Conservation (phyloP, 805 yeast species). For the Teunomyces lycoperdinae region DNA sequence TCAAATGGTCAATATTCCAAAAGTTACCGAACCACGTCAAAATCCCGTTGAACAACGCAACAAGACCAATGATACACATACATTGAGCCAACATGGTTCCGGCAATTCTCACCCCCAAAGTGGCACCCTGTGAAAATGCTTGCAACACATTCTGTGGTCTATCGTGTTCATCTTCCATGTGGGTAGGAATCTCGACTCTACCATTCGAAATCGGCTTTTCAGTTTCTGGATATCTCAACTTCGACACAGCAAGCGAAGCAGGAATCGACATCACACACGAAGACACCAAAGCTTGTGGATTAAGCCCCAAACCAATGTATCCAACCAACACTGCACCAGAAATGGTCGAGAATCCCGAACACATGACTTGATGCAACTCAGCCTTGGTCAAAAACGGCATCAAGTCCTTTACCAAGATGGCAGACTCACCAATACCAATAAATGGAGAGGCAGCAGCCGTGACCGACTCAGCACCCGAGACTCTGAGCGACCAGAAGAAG, state of each 20-base stretch:
- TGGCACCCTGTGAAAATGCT: slow-evolving; percentile 58
- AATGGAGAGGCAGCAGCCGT: slow-evolving; percentile 68
- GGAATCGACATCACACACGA: slow-evolving; percentile 71
- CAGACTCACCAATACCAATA: slow-evolving; percentile 65
- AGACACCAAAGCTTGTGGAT: slow-evolving; percentile 60
- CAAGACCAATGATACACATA: slow-evolving; percentile 59
- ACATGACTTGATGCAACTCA: slow-evolving; percentile 60
- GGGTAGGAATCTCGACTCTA: slow-evolving; percentile 44
- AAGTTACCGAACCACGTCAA: slow-evolving; percentile 60
- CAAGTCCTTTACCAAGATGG: slow-evolving; percentile 57
- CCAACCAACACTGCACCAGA: slow-evolving; percentile 64
- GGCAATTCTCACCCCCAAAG: slow-evolving; percentile 55
- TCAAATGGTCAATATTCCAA: slow-evolving; percentile 54
- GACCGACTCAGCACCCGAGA: slow-evolving; percentile 63
- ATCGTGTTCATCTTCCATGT: slow-evolving; percentile 25
- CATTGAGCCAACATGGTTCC: slow-evolving; percentile 56
- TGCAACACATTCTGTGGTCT: slow-evolving; percentile 51
- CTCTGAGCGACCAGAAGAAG: slow-evolving; percentile 58
- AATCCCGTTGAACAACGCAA: slow-evolving; percentile 53
- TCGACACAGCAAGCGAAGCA: slow-evolving; percentile 58
- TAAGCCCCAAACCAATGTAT: slow-evolving; percentile 60
- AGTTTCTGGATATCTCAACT: slow-evolving; percentile 57
- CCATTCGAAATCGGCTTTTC: slow-evolving; percentile 54
- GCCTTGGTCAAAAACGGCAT: slow-evolving; percentile 58
- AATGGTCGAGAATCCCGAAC: slow-evolving; percentile 63